Conservation (phyloP, 2,329 filamentous ascomycete species). For the Graphilbum fragrans region DNA sequence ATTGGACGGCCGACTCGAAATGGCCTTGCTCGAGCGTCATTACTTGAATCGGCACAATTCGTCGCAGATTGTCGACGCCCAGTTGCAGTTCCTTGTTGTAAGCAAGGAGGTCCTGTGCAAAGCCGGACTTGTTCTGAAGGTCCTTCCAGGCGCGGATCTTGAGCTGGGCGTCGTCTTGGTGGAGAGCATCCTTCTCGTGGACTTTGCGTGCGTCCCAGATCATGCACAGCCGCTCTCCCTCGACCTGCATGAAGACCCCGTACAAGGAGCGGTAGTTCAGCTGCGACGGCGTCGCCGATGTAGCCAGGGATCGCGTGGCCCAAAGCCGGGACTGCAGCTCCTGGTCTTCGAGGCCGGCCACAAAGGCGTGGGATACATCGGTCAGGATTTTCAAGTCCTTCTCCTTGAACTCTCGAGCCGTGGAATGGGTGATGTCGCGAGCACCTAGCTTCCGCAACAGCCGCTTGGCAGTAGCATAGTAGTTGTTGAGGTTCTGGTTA, state of each 20-base stretch:
- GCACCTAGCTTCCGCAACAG: constrained; percentile 34
- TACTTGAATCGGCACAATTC: constrained; percentile 39
- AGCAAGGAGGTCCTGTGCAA: constrained; percentile 31
- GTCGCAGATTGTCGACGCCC: constrained; percentile 33
- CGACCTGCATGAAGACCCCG: constrained; percentile 40
- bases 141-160: constrained; percentile 32
- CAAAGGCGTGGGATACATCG: constrained; percentile 38
- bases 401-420: constrained; percentile 25
- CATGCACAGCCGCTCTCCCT: constrained; percentile 42
- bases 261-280: constrained; percentile 33
- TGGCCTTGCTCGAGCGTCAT: constrained; percentile 39
- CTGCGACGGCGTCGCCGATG: constrained; percentile 14
- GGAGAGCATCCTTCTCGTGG: constrained; percentile 20
- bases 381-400: constrained; percentile 37
- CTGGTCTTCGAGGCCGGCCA: constrained; percentile 38
- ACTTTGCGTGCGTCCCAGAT: constrained; percentile 28
- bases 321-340: constrained; percentile 31
- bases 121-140: constrained; percentile 25
- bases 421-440: constrained; percentile 37
- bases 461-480: constrained; percentile 37
- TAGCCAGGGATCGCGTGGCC: constrained; percentile 33
- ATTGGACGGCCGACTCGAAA: constrained; percentile 37
- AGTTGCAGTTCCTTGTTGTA: constrained; percentile 42
- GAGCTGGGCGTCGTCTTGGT: constrained; percentile 23
- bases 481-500: constrained; percentile 29